Conservation (phyloP, 2,329 filamentous ascomycete species). For the Cordyceps cateniannulata region DNA sequence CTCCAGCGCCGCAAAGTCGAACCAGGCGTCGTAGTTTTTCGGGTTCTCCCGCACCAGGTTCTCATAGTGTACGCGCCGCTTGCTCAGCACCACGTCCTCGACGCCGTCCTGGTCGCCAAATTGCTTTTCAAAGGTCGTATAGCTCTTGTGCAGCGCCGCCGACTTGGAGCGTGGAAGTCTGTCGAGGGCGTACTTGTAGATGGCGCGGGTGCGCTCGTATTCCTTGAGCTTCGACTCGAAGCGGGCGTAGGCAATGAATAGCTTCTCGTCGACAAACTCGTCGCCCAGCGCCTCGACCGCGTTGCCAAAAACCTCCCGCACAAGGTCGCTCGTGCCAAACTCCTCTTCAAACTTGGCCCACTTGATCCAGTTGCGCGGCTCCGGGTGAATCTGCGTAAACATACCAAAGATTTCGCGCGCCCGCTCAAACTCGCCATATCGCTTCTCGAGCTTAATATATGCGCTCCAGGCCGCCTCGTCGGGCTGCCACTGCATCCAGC, state of each 20-base stretch:
- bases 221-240: conserved; percentile 95
- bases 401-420: conserved; percentile 85
- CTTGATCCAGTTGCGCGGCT: conserved; percentile 96
- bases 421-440: conserved; percentile 85
- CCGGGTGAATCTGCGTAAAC: conserved; percentile 88
- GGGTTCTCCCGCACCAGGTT: conserved; percentile 89
- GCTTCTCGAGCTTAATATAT: conserved; percentile 95
- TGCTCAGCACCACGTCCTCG: conserved; percentile 92
- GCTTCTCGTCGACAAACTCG: conserved; percentile 90
- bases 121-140: conserved; percentile 97
- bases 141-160: conserved; percentile 79
- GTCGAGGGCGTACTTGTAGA: conserved; percentile 95
- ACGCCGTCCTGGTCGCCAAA: conserved; percentile 90
- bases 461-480: conserved; percentile 93
- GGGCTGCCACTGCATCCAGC: conserved; percentile 98
- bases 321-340: conserved; percentile 82
- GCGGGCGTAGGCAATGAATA: conserved; percentile 92
- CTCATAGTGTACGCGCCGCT: conserved; percentile 88
- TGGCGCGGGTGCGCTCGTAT: conserved; percentile 85
- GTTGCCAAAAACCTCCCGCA: conserved; percentile 83
- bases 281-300: conserved; percentile 88
- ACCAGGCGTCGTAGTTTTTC: conserved; percentile 96
- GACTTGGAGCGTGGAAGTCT: conserved; percentile 84
- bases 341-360: conserved; percentile 98
- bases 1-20: conserved; percentile 88